These are phyloP conservation scores for Zymoseptoria pseudotritici DNA, from an alignment of 2,329 filamentous ascomycete species.

Conservation along the genomic window DNA sequence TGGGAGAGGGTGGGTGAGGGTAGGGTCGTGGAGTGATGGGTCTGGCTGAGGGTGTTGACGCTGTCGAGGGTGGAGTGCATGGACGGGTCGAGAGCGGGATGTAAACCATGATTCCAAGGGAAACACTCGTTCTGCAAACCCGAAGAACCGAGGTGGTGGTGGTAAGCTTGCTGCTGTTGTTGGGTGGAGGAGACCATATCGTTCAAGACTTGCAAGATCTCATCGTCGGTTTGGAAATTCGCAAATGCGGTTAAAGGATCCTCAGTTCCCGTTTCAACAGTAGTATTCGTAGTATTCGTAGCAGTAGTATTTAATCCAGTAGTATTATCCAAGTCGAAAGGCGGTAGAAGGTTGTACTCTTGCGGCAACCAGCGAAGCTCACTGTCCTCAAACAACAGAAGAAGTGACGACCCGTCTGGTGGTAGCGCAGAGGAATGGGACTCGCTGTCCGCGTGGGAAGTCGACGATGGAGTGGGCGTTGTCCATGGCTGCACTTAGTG, in stretches of 20 bases:
- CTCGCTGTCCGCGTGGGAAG: neutral
- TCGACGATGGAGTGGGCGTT: slow-evolving; percentile 1
- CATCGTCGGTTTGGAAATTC: neutral
- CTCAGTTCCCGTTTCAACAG: neutral
- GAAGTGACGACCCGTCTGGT: neutral
- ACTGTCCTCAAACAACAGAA: slow-evolving; percentile 1
- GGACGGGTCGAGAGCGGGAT: neutral
- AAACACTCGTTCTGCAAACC: neutral
- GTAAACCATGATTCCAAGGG: neutral
- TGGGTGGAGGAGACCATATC: neutral
- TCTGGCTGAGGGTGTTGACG: neutral
- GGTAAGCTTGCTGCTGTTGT: neutral
- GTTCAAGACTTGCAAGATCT: neutral
- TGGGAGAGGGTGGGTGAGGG: neutral
- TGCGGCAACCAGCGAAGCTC: neutral
- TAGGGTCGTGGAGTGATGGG: neutral
- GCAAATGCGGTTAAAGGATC: neutral
- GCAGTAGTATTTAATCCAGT: neutral
- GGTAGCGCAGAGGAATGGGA: neutral
- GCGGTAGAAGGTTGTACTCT: slow-evolving; percentile 4
- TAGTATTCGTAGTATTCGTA: slow-evolving; percentile 2
- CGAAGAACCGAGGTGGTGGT: neutral
- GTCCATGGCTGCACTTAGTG: slow-evolving; percentile 10
- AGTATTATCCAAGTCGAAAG: slow-evolving; percentile 2
- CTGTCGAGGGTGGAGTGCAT: neutral